Percentiles rank a stretch among this genome's conserved stretches.
Conservation (phyloP, 345 rosid genomes). For the Iberis pinnata region DNA sequence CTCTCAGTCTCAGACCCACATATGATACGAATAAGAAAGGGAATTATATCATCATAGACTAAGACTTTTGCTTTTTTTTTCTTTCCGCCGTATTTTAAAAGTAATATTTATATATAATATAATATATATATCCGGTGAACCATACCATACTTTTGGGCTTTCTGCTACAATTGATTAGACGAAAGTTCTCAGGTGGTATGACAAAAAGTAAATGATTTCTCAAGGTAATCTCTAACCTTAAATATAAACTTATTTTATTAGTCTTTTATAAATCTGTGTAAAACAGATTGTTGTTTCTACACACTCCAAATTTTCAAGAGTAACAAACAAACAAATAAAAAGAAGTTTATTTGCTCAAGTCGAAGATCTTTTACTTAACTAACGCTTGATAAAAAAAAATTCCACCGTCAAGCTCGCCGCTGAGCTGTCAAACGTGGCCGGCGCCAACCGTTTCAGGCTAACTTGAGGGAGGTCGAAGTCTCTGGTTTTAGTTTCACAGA, state of each 20-base stretch:
- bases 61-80: slow-evolving; percentile 12
- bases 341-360: too few relatives aligned
- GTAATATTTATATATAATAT: not conserved
- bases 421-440: slow-evolving; percentile 1
- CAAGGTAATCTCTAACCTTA: slow-evolving; percentile 26
- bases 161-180: slow-evolving; percentile 30
- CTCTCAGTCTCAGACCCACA: too few relatives aligned
- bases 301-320: too few relatives aligned
- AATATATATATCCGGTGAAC: not conserved
- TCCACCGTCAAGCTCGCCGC: not conserved
- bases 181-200: slow-evolving; percentile 32
- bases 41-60: too few relatives aligned
- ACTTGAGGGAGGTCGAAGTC: not conserved
- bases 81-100: not conserved
- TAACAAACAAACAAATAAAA: too few relatives aligned
- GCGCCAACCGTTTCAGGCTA: not conserved
- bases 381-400: too few relatives aligned
- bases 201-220: slow-evolving; percentile 17
- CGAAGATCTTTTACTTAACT: too few relatives aligned
- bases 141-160: slow-evolving; percentile 21
- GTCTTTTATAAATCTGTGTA: slow-evolving; percentile 13
- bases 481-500: not conserved
- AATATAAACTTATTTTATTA: slow-evolving; percentile 15
- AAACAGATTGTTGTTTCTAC: slow-evolving; percentile 13
- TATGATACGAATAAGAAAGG: too few relatives aligned